Evolutionary conservation across 2,329 filamentous ascomycete species (phyloP).

Genomic region (Botryotinia convoluta): DNA sequence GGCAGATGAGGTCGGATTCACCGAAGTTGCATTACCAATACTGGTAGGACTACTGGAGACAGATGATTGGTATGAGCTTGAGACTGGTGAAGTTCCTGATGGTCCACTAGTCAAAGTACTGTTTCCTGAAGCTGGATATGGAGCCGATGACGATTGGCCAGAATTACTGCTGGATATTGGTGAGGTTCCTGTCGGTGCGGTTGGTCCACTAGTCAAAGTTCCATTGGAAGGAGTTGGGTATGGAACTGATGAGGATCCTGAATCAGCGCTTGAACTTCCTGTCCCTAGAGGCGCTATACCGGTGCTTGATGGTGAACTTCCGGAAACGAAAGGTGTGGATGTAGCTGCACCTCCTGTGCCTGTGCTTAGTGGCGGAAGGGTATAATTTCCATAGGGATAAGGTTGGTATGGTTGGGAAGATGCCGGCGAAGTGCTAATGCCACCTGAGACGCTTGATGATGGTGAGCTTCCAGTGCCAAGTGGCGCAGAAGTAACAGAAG

Average conservation of each 20-base stretch:
- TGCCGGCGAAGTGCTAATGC: constrained; percentile 11
- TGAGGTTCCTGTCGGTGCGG: constrained; percentile 13
- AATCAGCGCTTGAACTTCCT: constrained; percentile 19
- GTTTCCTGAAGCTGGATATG: too few species aligned
- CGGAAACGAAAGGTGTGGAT: neutral
- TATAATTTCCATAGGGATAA: constrained; percentile 12
- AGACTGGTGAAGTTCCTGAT: constrained; percentile 2
- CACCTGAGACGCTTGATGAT: constrained; percentile 19
- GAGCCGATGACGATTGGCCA: neutral
- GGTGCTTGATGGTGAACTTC: constrained; percentile 18
- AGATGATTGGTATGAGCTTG: constrained; percentile 9
- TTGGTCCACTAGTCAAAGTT: constrained; percentile 20
- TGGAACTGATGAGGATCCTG: constrained; percentile 17
- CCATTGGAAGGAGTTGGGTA: constrained; percentile 20
- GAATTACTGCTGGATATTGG: neutral
- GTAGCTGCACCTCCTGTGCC: constrained; percentile 5
- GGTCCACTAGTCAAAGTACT: too few species aligned
- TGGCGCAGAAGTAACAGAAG: neutral
- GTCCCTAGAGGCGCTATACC: neutral
- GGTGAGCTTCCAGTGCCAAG: neutral
- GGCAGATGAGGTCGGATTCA: neutral
- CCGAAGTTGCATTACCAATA: neutral
- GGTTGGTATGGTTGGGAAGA: constrained; percentile 14
- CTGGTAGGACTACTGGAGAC: neutral
- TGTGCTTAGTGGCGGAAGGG: neutral